Percentiles rank a stretch among this genome's conserved stretches.
phyloP scores from a whole-genome alignment of 495 filamentous ascomycete genomes.

The Hypoxylon crocopeplum region DNA sequence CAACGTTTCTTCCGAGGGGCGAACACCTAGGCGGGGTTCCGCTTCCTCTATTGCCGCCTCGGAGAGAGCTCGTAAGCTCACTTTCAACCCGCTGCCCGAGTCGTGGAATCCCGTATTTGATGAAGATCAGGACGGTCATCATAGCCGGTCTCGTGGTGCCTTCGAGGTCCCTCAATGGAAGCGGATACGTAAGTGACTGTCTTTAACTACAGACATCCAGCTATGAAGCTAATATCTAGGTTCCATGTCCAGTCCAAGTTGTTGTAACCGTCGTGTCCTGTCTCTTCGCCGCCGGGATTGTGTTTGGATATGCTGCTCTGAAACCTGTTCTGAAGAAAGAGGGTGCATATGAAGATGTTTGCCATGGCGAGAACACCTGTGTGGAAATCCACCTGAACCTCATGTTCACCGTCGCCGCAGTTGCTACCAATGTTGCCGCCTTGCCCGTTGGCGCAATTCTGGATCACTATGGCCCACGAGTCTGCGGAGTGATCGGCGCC shows the following conservation, averaged over 20 bases:
- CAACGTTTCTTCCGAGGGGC: slow-evolving; percentile 45
- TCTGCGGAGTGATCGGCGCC: slow-evolving; percentile 76
- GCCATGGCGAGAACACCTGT: slow-evolving; percentile 62
- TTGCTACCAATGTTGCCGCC: slow-evolving; percentile 79
- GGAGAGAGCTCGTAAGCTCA: slow-evolving; percentile 54
- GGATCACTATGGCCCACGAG: slow-evolving; percentile 80
- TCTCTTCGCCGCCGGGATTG: slow-evolving; percentile 78
- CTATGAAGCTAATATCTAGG: slow-evolving; percentile 12
- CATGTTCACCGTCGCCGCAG: slow-evolving; percentile 94
- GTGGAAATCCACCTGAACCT: slow-evolving; percentile 86
- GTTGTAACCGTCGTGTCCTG: slow-evolving; percentile 76
- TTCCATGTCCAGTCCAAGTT: slow-evolving; percentile 61
- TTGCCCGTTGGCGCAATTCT: slow-evolving; percentile 86
- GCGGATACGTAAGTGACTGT: slow-evolving; percentile 63
- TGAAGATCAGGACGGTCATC: slow-evolving; percentile 29
- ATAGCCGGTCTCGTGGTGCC: slow-evolving; percentile 62
- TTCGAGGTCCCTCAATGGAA: slow-evolving; percentile 72
- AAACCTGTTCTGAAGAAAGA: slow-evolving; percentile 82
- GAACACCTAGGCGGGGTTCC: slow-evolving; percentile 49
- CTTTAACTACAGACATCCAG: background rate
- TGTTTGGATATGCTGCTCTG: slow-evolving; percentile 85
- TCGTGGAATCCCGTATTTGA: slow-evolving; percentile 52
- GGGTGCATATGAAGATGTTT: slow-evolving; percentile 73
- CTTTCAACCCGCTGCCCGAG: slow-evolving; percentile 60
- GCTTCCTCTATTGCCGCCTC: slow-evolving; percentile 29